These are phyloP conservation scores for Irpex sp. DNA, from an alignment of 1,284 basidiomycete genomes.

Conservation along the genomic window DNA sequence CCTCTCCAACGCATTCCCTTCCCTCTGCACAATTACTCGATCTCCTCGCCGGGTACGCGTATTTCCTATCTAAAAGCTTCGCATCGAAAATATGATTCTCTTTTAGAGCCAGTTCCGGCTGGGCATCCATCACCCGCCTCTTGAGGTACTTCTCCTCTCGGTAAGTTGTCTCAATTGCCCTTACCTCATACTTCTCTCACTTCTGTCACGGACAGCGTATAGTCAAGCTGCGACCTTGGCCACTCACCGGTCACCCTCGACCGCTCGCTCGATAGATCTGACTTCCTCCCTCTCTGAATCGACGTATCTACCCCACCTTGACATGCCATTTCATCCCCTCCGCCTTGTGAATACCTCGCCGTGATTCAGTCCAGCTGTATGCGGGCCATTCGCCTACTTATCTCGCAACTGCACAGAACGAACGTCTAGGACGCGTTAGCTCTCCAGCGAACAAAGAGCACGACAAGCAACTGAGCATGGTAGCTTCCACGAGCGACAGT, in stretches of 20 bases:
- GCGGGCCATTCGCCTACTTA: neutral
- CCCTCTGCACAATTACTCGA: too few relatives aligned
- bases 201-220: neutral
- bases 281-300: slow-evolving; percentile 12
- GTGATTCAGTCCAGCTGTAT: slow-evolving; percentile 10
- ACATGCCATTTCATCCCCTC: slow-evolving; percentile 6
- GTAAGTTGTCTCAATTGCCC: neutral
- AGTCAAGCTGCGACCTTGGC: slow-evolving; percentile 12
- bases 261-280: neutral
- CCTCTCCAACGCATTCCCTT: too few relatives aligned
- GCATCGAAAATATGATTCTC: too few relatives aligned
- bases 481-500: too few relatives aligned
- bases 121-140: neutral
- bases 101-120: too few relatives aligned
- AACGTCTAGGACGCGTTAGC: neutral
- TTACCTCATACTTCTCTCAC: neutral
- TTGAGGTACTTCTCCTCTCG: slow-evolving; percentile 9
- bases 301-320: slow-evolving; percentile 4
- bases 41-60: too few relatives aligned
- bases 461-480: neutral
- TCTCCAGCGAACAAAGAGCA: neutral
- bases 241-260: neutral
- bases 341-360: neutral
- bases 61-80: too few relatives aligned
- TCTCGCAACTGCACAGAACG: neutral